Base-by-base conservation (phyloP, 805 yeast genomes). In the Yamadazyma philogaea region DNA sequence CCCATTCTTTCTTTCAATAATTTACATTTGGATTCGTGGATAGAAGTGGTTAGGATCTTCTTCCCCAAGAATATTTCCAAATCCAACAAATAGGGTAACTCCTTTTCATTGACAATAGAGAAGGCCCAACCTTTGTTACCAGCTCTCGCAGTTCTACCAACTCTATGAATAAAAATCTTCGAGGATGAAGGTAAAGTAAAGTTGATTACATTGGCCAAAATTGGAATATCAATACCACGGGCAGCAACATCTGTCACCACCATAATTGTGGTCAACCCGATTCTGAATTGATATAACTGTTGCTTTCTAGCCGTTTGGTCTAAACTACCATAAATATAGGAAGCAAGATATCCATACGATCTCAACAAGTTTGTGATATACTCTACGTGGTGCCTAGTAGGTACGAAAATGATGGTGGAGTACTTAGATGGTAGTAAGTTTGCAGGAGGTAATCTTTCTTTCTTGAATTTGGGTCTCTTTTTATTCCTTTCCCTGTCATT, bases 71-170 rank as follows among this genome's bases (percentile, higher is more conserved):
- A 91, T 34, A 93, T 62, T 60, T 93, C 98, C 54, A 93, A 72
- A 63, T 93, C 99, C 38, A 91, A 72, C 40, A 93, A 64, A 54
- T 91, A 93, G 8, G 99, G 96, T 44, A 91, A 65, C 60, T 93
- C 99, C 42, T 79, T 74, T 50, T 89, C 96, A 44, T 81, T 75
- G 6, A 90, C 84, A 46, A 93, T 79, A 2, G 96, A 84, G 61
- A 87, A 93, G 0, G 99, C 99, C 95, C 97, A 89, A 59, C 99
- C 99, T 53, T 77, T 81, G 60, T 88, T 84, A 60, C 99, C 99
- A 7, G 99, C 99, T 76, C 99, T 85, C 8, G 99, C 99, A 35
- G 99, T 93, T 76, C 99, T 83, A 63, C 99, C 99, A 36, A 93
- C 98, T 68, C 99, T 81, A 66, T 93, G 99, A 43, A 93, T 78